These are phyloP conservation scores for Solanum lycopersicoides DNA, from an alignment of 257 asterid genomes.

Conservation along the genomic window DNA sequence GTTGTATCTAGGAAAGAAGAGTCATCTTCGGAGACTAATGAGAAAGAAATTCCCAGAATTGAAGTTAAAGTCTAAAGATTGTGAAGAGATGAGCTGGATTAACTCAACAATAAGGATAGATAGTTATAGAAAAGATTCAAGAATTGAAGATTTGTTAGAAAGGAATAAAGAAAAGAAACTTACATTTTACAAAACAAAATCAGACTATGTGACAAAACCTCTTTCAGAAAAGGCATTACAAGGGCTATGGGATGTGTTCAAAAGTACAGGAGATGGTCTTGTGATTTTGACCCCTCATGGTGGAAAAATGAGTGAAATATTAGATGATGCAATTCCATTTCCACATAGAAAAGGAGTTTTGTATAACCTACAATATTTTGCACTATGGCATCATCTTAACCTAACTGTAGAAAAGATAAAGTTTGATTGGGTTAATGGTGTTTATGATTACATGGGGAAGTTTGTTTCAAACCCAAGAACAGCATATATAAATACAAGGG, in stretches of 20 bases:
- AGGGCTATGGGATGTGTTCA: conserved; percentile 11
- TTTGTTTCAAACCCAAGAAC: conserved; percentile 46
- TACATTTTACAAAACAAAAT: conserved; percentile 40
- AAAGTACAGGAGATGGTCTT: conserved; percentile 15
- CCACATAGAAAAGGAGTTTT: conserved; percentile 48
- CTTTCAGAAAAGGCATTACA: conserved; percentile 16
- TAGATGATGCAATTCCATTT: conserved; percentile 28
- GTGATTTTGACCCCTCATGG: conserved; percentile 51
- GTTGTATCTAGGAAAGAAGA: conserved; percentile 24
- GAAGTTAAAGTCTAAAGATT: conserved; percentile 18
- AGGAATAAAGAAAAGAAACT: not conserved
- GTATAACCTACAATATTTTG: conserved; percentile 40
- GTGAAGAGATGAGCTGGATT: conserved; percentile 52
- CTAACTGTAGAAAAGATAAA: not conserved
- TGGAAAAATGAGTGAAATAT: conserved; percentile 35
- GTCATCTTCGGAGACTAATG: conserved; percentile 5
- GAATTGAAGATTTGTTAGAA: not conserved
- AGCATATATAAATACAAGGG: conserved; percentile 49
- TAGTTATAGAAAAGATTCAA: not conserved
- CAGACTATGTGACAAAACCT: conserved; percentile 32
- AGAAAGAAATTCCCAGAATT: conserved; percentile 24
- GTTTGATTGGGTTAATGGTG: conserved; percentile 24
- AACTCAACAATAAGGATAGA: conserved; percentile 5
- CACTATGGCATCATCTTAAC: conserved; percentile 26
- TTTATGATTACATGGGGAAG: conserved; percentile 33